Evolutionary conservation across 495 filamentous ascomycete genomes (phyloP), one percentile per base, ranked within the genome.

Genomic region (Sabuloglossum arenarium): DNA sequence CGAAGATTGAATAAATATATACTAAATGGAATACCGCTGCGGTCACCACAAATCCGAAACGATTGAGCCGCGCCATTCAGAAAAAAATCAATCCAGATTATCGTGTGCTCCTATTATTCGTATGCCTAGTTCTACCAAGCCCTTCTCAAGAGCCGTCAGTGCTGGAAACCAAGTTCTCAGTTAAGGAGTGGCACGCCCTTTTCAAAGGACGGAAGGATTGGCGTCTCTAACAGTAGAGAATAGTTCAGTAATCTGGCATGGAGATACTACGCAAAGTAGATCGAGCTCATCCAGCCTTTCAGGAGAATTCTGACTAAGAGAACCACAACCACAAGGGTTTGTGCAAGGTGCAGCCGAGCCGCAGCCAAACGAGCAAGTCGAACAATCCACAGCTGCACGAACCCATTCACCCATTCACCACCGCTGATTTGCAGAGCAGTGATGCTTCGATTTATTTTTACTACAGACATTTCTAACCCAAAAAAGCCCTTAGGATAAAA

Each of bases 1-100:
- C 93, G 68, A 99, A 99, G 60, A 99, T 99, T 32, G 90, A 95
- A 63, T 80, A 88, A 59, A 91, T 83, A 70, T 99, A 99, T 58
- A 94, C 79, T 27, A 96, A 65, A 70, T 99, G 93, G 65, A 99
- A 99, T 49, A 91, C 70, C 64, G 97, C 74, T 63, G 93, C 93
- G 64, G 95, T 81, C 67, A 80, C 82, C 65, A 97, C 72, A 69
- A 99, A 99, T 64, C 84, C 85, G 62, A 83, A 79, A 64, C 89
- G 88, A 64, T 81, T 79, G 63, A 89, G 74, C 62, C 83, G 79
- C 29, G 47, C 56, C 56, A 58, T 58, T 19, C 16, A 34, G 43
- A 43, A 23, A 10, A n/a, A n/a, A n/a, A 10, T 21, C 12, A 43
- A 43, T 43, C n/a, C 4, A 32, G 1, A 43, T 5, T 1, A 10